Evolutionary conservation across 306 rosid genomes (phyloP), one percentile per base, ranked within the genome.

Genomic region (Quercus glauca): DNA sequence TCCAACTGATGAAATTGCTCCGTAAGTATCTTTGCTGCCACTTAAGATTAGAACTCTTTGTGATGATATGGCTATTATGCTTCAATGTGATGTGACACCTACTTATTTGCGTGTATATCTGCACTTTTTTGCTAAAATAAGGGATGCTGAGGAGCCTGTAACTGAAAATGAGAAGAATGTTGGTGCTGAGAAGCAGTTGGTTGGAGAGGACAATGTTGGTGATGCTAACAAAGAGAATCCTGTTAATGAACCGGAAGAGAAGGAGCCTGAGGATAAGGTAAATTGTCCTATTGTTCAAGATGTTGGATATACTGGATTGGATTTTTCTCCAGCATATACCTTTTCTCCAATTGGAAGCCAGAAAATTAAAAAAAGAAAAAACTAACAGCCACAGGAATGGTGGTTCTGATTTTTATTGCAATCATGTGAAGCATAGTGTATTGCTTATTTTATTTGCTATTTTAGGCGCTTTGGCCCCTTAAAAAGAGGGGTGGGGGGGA

Each of bases 251-350:
- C 55, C 88, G 1, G 96, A 89, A 78, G 94, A 93, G 85, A 88
- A 91, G 81, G 94, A 96, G 83, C 86, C 90, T 0, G 98, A 96
- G 83, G 99, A 96, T 25, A 93, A 93, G 97, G 99, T 96, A 76
- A 69, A 18, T 25, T 7, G 3, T 61, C 70, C 49, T 33, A 3
- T 28, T 60, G 72, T 19, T 67, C 51, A 19, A 49, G 52, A 67
- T 67, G 13, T 67, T 23, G 35, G 26, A 19, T 67, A 19, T 67
- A 4, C 26, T 4, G 51, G 5, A 19, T 23, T 67, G 37, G 43
- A 28, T 19, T 63, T 10, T 13, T 63, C 69, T 63, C 20, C 20
- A 2, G 69, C 20, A 28, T 26, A 26, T 63, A 28, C n/a, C 5
- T 23, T 26, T 60, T 25, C 33, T 61, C 7, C 68, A 61, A 23